These are phyloP conservation scores for Kodamaea jinghongensis DNA, from an alignment of 805 yeast genomes.

Conservation along the genomic window DNA sequence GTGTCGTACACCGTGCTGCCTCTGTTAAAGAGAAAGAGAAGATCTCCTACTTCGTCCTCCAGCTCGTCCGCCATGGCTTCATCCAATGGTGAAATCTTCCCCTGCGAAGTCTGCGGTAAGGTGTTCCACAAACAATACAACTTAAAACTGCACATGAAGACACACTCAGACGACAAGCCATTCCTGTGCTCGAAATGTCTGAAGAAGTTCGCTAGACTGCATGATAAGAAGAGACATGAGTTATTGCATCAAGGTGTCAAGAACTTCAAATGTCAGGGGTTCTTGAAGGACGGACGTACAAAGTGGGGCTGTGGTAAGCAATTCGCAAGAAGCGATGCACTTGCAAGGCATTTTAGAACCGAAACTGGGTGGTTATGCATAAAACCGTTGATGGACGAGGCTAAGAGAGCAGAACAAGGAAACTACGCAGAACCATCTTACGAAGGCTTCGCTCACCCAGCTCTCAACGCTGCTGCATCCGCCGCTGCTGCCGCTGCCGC, in stretches of 20 bases:
- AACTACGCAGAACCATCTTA: not conserved
- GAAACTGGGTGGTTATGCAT: conserved; percentile 74
- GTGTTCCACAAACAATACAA: conserved; percentile 49
- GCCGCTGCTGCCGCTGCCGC: too few relatives aligned
- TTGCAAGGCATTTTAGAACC: conserved; percentile 71
- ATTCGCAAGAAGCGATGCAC: conserved; percentile 76
- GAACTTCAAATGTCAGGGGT: conserved; percentile 66
- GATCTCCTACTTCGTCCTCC: conserved; percentile 3
- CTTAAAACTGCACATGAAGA: conserved; percentile 48
- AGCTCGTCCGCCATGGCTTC: not conserved
- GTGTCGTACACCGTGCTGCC: conserved; percentile 35
- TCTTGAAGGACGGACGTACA: conserved; percentile 52
- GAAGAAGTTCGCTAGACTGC: conserved; percentile 72
- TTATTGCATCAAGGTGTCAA: conserved; percentile 70
- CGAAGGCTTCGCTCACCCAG: too few relatives aligned
- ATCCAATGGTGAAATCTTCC: conserved; percentile 18
- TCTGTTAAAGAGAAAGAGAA: conserved; percentile 20
- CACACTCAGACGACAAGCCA: conserved; percentile 67
- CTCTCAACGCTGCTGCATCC: not conserved
- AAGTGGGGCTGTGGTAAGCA: conserved; percentile 74
- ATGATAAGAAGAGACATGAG: conserved; percentile 76
- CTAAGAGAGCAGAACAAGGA: conserved; percentile 28
- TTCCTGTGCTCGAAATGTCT: conserved; percentile 62
- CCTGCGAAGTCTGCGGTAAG: conserved; percentile 45
- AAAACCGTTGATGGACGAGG: conserved; percentile 62